phyloP scores from a whole-genome alignment of 306 rosid species.

The Acacia crassicarpa region DNA sequence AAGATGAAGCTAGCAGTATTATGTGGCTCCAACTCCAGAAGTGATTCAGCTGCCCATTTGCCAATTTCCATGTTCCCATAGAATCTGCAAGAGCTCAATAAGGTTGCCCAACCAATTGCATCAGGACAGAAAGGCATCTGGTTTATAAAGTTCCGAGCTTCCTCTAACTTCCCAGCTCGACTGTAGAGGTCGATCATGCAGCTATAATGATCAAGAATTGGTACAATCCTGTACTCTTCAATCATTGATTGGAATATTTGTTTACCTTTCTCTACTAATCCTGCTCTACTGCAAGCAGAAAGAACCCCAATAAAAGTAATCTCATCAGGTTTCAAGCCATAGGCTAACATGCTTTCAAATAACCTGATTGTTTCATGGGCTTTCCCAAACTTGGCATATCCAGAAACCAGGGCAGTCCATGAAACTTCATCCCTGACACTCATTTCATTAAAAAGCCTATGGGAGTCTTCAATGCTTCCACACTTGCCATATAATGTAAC shows the following conservation, averaged over 20 bases:
- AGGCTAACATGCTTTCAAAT: slow-evolving; percentile 70
- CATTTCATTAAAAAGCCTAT: slow-evolving; percentile 70
- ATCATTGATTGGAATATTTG: slow-evolving; percentile 68
- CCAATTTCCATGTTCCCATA: slow-evolving; percentile 71
- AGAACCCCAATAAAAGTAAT: slow-evolving; percentile 92
- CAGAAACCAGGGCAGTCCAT: slow-evolving; percentile 95
- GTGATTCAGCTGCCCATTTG: slow-evolving; percentile 85
- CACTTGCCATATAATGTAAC: slow-evolving; percentile 86
- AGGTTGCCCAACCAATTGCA: slow-evolving; percentile 89
- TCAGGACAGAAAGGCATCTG: slow-evolving; percentile 79
- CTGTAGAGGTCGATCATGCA: slow-evolving; percentile 92
- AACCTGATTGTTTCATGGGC: slow-evolving; percentile 68
- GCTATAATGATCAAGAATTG: slow-evolving; percentile 73
- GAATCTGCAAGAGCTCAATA: slow-evolving; percentile 83
- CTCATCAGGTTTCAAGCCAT: slow-evolving; percentile 71
- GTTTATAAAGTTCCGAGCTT: slow-evolving; percentile 65
- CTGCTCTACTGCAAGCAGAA: slow-evolving; percentile 94
- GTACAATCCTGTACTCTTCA: slow-evolving; percentile 65
- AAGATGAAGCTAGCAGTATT: slow-evolving; percentile 82
- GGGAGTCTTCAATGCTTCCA: slow-evolving; percentile 74
- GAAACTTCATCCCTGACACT: slow-evolving; percentile 70
- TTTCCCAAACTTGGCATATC: slow-evolving; percentile 79
- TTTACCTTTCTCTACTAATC: slow-evolving; percentile 78
- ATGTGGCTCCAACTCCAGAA: slow-evolving; percentile 78
- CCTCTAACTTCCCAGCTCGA: slow-evolving; percentile 85